These are phyloP conservation scores for Vickermania ingenoplastis DNA, from an alignment of 208 protist species.

Conservation along the genomic window DNA sequence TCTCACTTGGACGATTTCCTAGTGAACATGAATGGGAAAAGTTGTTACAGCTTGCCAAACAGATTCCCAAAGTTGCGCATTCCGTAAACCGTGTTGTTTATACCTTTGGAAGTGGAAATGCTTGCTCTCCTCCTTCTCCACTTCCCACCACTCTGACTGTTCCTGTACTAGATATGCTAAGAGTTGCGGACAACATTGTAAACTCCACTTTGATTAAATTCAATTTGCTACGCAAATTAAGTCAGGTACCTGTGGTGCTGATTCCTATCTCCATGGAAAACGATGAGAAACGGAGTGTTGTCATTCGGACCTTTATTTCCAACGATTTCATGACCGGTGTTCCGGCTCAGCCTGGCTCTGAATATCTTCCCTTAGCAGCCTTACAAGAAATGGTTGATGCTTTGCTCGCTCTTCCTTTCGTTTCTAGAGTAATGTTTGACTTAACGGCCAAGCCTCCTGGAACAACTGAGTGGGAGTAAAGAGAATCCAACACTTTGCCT, in stretches of 20 bases:
- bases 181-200: slow-evolving; percentile 84
- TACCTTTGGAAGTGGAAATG: slow-evolving; percentile 63
- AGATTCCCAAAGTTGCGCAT: slow-evolving; percentile 89
- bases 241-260: slow-evolving; percentile 91
- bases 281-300: slow-evolving; percentile 51
- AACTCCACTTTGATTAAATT: slow-evolving; percentile 68
- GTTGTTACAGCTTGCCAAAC: slow-evolving; percentile 65
- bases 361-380: slow-evolving; percentile 73
- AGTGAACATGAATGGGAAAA: slow-evolving; percentile 51
- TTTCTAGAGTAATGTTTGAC: slow-evolving; percentile 93
- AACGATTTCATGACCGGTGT: slow-evolving; percentile 96
- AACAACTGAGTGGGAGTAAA: slow-evolving; percentile 98
- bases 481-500: not conserved
- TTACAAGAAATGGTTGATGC: slow-evolving; percentile 76
- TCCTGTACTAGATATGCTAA: slow-evolving; percentile 83
- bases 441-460: slow-evolving; percentile 95
- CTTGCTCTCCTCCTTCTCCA: slow-evolving; percentile 19
- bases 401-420: slow-evolving; percentile 62
- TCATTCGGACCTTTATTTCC: slow-evolving; percentile 94
- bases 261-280: slow-evolving; percentile 87
- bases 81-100: slow-evolving; percentile 92
- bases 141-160: slow-evolving; percentile 67
- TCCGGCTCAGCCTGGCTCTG: slow-evolving; percentile 74
- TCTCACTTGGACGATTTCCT: slow-evolving; percentile 56
- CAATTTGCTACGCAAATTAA: slow-evolving; percentile 72